A percentile compares a stretch with the other conserved stretches of the same genome.
phyloP scores from a whole-genome alignment of 202 grass and related monocot species.

The Brachypodium distachyon region DNA sequence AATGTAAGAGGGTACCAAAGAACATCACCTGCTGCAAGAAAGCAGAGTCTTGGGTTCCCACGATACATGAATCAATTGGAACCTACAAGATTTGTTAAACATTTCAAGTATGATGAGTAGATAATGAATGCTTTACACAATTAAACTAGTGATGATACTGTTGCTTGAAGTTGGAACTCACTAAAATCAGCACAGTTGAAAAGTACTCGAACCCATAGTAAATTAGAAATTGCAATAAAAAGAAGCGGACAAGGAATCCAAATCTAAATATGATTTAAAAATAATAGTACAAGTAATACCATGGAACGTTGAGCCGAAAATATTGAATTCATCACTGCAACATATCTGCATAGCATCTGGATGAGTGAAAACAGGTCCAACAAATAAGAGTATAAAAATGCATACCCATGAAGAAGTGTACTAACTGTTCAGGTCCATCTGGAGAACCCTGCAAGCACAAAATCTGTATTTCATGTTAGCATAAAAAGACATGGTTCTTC shows the following conservation, averaged over 20 bases:
- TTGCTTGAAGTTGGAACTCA: neutral
- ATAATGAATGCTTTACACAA: neutral
- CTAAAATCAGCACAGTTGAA: neutral
- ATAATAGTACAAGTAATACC: conserved; percentile 36
- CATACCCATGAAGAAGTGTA: neutral
- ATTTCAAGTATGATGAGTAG: neutral
- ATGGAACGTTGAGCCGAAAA: conserved; percentile 91
- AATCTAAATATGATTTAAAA: conserved; percentile 1
- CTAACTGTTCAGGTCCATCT: conserved; percentile 98
- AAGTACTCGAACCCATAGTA: neutral
- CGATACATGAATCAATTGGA: conserved; percentile 91
- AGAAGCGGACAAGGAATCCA: neutral
- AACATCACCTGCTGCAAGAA: conserved; percentile 83
- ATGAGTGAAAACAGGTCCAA: conserved; percentile 13
- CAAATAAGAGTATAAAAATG: neutral
- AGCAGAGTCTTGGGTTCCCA: conserved; percentile 86
- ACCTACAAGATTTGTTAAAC: conserved; percentile 40
- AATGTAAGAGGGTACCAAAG: neutral
- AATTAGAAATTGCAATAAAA: neutral
- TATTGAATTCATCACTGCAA: conserved; percentile 98
- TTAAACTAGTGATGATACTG: neutral
- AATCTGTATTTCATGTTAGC: conserved; percentile 57
- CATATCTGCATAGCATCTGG: conserved; percentile 66
- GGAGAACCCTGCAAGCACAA: conserved; percentile 90
- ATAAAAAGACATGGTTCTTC: conserved; percentile 20